Evolutionary conservation across 805 yeast genomes (phyloP).

Genomic region (Candida anglica): DNA sequence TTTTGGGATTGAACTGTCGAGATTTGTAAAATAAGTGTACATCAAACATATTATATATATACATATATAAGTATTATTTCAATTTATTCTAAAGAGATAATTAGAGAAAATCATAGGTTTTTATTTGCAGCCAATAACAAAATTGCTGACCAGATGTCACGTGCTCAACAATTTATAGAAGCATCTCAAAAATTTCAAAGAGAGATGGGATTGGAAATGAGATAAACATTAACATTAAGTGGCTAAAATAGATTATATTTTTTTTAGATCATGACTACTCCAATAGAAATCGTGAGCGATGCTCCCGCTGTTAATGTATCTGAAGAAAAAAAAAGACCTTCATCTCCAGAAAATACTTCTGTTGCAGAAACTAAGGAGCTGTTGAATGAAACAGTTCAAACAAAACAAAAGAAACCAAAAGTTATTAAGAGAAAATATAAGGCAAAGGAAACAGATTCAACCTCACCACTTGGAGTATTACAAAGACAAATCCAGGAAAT

Average conservation of each 20-base stretch:
- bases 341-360: too few species aligned
- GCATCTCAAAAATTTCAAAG: neutral
- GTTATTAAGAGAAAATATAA: constrained; percentile 48
- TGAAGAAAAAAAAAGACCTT: too few species aligned
- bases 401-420: constrained; percentile 20
- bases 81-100: too few species aligned
- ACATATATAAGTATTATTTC: neutral
- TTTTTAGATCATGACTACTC: too few species aligned
- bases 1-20: constrained; percentile 7
- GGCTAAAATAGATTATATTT: too few species aligned
- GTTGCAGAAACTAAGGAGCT: too few species aligned
- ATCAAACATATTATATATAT: neutral
- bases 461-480: constrained; percentile 78
- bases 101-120: too few species aligned
- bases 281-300: too few species aligned
- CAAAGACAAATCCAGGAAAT: constrained; percentile 67
- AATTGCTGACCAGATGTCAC: neutral
- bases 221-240: neutral
- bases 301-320: too few species aligned
- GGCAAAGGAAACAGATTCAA: constrained; percentile 63
- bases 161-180: neutral
- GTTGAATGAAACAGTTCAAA: too few species aligned
- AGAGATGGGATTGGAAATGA: neutral
- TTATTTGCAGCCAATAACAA: too few species aligned
- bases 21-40: neutral